These are phyloP conservation scores for Metroxylon sagu DNA, from an alignment of 176 grass and related monocot species.

Conservation along the genomic window DNA sequence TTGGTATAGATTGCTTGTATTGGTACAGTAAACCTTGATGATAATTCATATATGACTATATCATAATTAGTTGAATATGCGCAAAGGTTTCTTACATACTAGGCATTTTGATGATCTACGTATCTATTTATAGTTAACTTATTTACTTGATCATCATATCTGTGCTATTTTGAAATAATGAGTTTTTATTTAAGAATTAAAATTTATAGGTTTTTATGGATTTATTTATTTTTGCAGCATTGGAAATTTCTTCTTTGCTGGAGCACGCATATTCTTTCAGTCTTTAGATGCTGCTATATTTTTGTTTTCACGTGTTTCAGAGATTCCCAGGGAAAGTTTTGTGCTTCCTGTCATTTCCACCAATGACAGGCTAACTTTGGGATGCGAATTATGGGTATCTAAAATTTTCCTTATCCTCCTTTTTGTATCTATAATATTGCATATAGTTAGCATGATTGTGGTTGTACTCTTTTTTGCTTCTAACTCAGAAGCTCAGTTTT, in stretches of 20 bases:
- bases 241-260: slow-evolving; percentile 97
- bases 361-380: slow-evolving; percentile 92
- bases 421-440: neutral
- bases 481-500: too few species aligned
- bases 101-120: too few species aligned
- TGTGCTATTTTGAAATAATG: neutral
- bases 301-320: slow-evolving; percentile 94
- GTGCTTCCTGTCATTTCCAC: slow-evolving; percentile 98
- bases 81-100: too few species aligned
- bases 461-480: too few species aligned
- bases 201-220: slow-evolving; percentile 2
- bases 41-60: too few species aligned
- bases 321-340: slow-evolving; percentile 91
- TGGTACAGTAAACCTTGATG: too few species aligned
- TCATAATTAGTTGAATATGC: too few species aligned
- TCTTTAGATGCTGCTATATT: slow-evolving; percentile 94
- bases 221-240: slow-evolving; percentile 59
- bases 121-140: too few species aligned
- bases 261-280: slow-evolving; percentile 97
- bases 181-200: neutral
- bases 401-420: slow-evolving; percentile 2
- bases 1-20: too few species aligned
- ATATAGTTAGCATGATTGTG: too few species aligned
- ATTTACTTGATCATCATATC: too few species aligned
- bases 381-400: slow-evolving; percentile 90